These are phyloP conservation scores for Scedosporium dehoogii DNA, from an alignment of 2,329 filamentous ascomycete species.

Conservation along the genomic window DNA sequence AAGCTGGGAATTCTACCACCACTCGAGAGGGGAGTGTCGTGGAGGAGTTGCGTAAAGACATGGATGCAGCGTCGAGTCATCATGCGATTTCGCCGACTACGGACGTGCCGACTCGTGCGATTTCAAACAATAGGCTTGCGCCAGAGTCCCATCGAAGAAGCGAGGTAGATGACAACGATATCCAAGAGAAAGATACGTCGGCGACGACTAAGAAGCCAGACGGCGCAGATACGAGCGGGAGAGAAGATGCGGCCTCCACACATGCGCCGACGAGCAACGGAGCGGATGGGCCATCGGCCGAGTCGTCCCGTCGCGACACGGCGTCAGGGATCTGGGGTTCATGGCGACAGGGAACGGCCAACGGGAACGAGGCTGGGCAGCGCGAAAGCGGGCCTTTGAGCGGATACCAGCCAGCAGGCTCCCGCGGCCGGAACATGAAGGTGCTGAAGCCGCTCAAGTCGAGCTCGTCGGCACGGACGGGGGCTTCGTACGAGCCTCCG, in stretches of 20 bases:
- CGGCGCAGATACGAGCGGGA: not conserved
- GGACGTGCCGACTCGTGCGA: conserved; percentile 2
- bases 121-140: conserved; percentile 1
- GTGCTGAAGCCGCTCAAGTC: conserved; percentile 72
- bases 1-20: conserved; percentile 11
- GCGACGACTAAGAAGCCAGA: not conserved
- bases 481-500: conserved; percentile 42
- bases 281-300: conserved; percentile 17
- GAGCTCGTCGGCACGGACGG: conserved; percentile 40
- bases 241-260: not conserved
- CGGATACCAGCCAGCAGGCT: conserved; percentile 59
- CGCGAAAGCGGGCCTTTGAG: conserved; percentile 46
- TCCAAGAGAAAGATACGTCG: conserved; percentile 1
- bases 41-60: not conserved
- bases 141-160: not conserved
- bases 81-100: conserved; percentile 8
- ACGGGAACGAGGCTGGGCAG: conserved; percentile 40
- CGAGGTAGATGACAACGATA: conserved; percentile 1
- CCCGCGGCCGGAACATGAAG: conserved; percentile 70
- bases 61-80: not conserved
- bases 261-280: conserved; percentile 19
- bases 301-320: conserved; percentile 31
- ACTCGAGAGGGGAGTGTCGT: conserved; percentile 22
- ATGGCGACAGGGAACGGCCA: conserved; percentile 50
- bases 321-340: conserved; percentile 57